These are phyloP conservation scores for Sordariomycetes sp. DNA, from an alignment of 2,329 filamentous ascomycete species.

Conservation along the genomic window DNA sequence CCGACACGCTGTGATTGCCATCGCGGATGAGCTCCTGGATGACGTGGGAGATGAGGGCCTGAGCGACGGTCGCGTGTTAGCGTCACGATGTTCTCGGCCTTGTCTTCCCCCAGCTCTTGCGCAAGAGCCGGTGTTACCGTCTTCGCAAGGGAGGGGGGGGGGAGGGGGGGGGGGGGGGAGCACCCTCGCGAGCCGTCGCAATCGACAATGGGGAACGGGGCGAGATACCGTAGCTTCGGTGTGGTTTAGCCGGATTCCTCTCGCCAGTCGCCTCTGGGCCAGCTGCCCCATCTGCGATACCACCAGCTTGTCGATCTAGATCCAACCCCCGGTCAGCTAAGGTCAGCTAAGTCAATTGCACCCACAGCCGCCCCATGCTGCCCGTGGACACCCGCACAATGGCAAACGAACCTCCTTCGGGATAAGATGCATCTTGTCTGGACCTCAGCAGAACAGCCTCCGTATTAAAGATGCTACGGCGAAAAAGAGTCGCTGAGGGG, in stretches of 20 bases:
- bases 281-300: conserved; percentile 81
- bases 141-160: no score
- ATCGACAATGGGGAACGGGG: neutral
- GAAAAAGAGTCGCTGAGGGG: neutral
- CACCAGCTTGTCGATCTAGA: conserved; percentile 85
- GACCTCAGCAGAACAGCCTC: neutral
- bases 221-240: conserved; percentile 62
- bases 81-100: neutral
- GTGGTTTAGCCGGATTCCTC: conserved; percentile 83
- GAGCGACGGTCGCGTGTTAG: neutral
- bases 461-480: neutral
- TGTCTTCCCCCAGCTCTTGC: neutral
- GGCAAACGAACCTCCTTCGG: conserved; percentile 30
- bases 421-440: conserved; percentile 28
- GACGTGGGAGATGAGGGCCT: conserved; percentile 76
- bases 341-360: neutral
- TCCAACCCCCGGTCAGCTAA: neutral
- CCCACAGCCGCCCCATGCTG: neutral
- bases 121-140: neutral
- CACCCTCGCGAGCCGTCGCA: neutral
- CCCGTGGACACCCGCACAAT: neutral
- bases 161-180: no score
- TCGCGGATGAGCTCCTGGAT: conserved; percentile 95
- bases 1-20: conserved; percentile 82
- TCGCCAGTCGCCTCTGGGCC: conserved; percentile 75